phyloP scores from a whole-genome alignment of 73 alveolate genomes.

The Loxodes magnus region DNA sequence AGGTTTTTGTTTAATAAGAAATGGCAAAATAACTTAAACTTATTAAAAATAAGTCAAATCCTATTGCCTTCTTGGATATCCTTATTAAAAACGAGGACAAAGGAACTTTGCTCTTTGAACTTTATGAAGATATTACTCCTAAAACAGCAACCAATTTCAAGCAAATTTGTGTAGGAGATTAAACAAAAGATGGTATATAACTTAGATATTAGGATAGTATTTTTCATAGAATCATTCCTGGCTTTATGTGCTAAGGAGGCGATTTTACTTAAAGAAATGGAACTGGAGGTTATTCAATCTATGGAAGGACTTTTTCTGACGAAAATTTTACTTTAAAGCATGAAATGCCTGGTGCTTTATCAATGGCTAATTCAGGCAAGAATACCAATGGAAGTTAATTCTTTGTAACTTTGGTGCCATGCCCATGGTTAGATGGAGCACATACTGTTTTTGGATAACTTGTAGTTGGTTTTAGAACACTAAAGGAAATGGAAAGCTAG shows the following conservation, averaged over 20 bases:
- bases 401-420: conserved; percentile 37
- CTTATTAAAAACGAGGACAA: not conserved
- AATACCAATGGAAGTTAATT: conserved; percentile 48
- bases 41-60: no score
- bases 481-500: not conserved
- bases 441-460: conserved; percentile 78
- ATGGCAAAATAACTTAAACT: no score
- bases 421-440: conserved; percentile 56
- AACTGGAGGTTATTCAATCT: conserved; percentile 89
- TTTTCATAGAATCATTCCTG: conserved; percentile 79
- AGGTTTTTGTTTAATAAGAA: no score
- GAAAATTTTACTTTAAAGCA: conserved; percentile 69
- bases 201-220: conserved; percentile 38
- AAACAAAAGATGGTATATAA: not conserved
- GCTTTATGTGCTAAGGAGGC: conserved; percentile 86
- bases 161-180: conserved; percentile 69
- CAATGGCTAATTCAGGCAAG: conserved; percentile 63
- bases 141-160: conserved; percentile 84
- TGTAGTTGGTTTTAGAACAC: conserved; percentile 30
- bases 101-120: not conserved
- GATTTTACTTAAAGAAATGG: conserved; percentile 89
- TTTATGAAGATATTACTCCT: conserved; percentile 27
- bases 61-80: not conserved
- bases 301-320: conserved; percentile 78
- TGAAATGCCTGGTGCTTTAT: conserved; percentile 54